Conservation (phyloP, 2,329 filamentous ascomycete genomes). For the Pseudogymnoascus sp. region DNA sequence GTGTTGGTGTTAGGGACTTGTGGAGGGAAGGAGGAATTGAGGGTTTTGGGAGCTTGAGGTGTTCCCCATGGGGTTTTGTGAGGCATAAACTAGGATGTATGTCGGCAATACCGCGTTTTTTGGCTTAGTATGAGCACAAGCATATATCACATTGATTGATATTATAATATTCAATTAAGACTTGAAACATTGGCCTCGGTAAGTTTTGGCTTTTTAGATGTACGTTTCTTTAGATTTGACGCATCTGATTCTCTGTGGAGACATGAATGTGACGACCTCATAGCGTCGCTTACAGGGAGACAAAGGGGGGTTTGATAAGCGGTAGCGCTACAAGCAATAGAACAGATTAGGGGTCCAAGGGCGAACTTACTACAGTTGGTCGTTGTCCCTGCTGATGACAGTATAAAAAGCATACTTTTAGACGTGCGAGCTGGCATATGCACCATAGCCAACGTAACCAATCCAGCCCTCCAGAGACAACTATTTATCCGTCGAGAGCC, state of each 20-base stretch:
- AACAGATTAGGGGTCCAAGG: neutral
- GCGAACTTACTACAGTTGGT: neutral
- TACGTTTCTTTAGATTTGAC: neutral
- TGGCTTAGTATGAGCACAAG: neutral
- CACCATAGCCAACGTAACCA: neutral
- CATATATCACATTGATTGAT: neutral
- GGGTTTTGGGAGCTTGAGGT: neutral
- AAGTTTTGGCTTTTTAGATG: neutral
- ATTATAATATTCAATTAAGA: neutral
- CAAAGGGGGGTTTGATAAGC: neutral
- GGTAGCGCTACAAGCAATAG: neutral
- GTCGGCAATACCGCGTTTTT: neutral
- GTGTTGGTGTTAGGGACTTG: neutral
- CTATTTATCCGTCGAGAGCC: neutral
- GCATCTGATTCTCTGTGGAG: neutral
- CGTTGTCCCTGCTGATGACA: neutral
- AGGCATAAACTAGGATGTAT: neutral
- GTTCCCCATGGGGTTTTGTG: neutral
- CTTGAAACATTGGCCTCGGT: neutral
- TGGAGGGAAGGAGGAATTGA: neutral
- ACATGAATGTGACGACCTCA: neutral
- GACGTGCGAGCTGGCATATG: neutral
- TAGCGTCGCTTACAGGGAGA: neutral
- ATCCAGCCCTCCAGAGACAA: neutral
- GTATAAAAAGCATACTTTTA: neutral